Evolutionary conservation across 2,329 filamentous ascomycete species (phyloP).

Genomic region (Aspergillus sp.): DNA sequence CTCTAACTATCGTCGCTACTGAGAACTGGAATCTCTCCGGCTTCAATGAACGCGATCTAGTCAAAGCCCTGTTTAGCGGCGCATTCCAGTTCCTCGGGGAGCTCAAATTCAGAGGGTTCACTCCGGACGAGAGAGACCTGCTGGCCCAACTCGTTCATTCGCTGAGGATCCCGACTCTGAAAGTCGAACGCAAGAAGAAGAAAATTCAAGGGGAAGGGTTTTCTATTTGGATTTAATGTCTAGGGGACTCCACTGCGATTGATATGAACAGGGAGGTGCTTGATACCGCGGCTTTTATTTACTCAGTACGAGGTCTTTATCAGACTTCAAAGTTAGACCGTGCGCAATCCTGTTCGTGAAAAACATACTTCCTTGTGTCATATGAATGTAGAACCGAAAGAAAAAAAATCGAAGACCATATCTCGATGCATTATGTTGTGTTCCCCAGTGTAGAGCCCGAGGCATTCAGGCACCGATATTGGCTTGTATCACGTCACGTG

Average conservation of each 20-base stretch:
- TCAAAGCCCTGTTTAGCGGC: constrained; percentile 14
- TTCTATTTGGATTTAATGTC: constrained; percentile 6
- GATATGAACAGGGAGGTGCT: background rate
- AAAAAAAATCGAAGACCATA: no score
- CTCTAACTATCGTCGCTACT: constrained; percentile 13
- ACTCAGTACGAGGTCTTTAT: no score
- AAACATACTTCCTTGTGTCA: no score
- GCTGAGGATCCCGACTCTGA: constrained; percentile 6
- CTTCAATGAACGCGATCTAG: constrained; percentile 16
- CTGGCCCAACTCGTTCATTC: constrained; percentile 7
- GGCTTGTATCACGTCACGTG: background rate
- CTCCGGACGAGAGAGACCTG: constrained; percentile 7
- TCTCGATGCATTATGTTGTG: no score
- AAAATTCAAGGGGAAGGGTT: constrained; percentile 7
- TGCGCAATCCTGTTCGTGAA: no score
- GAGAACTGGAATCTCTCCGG: constrained; percentile 16
- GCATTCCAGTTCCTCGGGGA: constrained; percentile 14
- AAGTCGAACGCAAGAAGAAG: constrained; percentile 10
- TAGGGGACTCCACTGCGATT: no score
- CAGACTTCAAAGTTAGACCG: no score
- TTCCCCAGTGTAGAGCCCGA: no score
- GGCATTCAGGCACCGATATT: background rate
- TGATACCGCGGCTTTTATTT: constrained; percentile 9
- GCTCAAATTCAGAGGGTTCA: constrained; percentile 15
- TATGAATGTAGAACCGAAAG: no score